These are phyloP conservation scores for Plasmodium berghei DNA, from an alignment of 169 alveolate species.

Conservation along the genomic window DNA sequence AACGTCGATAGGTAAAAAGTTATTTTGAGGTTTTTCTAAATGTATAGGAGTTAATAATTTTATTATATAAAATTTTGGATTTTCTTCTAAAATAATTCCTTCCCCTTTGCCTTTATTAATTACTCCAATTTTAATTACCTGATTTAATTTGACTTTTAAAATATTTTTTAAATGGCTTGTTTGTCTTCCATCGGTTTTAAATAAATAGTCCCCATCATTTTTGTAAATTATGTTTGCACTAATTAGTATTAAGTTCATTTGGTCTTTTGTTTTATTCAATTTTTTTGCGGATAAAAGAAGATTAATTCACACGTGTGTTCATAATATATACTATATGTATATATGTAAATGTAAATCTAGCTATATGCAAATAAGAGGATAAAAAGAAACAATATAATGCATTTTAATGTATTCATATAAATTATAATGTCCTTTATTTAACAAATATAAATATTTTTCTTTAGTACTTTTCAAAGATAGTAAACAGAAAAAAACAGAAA, in stretches of 20 bases:
- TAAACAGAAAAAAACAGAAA: too few species aligned
- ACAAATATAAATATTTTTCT: too few species aligned
- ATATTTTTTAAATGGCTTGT: conserved; percentile 67
- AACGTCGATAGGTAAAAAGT: conserved; percentile 44
- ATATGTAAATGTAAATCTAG: too few species aligned
- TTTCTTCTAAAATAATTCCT: conserved; percentile 50
- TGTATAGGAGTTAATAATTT: conserved; percentile 50
- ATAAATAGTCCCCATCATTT: conserved; percentile 28
- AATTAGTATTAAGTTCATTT: conserved; percentile 60
- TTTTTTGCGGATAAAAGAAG: too few species aligned
- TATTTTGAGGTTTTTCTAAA: conserved; percentile 40
- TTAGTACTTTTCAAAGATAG: too few species aligned
- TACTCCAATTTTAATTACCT: conserved; percentile 54
- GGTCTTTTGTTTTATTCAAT: not conserved
- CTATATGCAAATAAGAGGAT: too few species aligned
- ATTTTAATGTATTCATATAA: too few species aligned
- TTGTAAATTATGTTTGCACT: conserved; percentile 34
- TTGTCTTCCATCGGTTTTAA: conserved; percentile 60
- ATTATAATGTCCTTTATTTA: too few species aligned
- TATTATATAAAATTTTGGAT: conserved; percentile 17
- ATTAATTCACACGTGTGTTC: too few species aligned
- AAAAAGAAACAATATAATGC: too few species aligned
- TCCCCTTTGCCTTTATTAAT: conserved; percentile 73
- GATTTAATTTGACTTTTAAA: conserved; percentile 46
- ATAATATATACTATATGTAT: too few species aligned